These are phyloP conservation scores for Monilinia fructigena DNA, from an alignment of 2,329 filamentous ascomycete genomes.

Conservation along the genomic window DNA sequence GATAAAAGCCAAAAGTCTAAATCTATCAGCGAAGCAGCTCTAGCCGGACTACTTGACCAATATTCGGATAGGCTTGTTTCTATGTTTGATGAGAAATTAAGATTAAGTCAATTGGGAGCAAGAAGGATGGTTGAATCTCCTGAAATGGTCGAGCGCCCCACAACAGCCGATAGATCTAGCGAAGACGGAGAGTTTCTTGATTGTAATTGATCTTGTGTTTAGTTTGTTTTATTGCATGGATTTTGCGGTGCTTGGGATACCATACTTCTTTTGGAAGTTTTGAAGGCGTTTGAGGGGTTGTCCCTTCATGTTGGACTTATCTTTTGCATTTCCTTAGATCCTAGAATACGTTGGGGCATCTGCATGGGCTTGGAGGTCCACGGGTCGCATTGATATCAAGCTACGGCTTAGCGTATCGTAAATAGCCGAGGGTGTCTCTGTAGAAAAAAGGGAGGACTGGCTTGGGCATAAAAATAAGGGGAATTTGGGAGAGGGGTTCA, in stretches of 20 bases:
- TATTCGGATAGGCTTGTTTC: constrained; percentile 71
- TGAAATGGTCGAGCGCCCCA: constrained; percentile 29
- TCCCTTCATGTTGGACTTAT: not conserved
- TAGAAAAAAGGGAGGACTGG: not conserved
- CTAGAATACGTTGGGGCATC: not conserved
- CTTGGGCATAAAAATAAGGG: not conserved
- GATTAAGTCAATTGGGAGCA: constrained; percentile 42
- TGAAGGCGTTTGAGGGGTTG: not conserved
- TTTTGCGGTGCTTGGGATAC: constrained; percentile 12
- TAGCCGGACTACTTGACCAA: constrained; percentile 68
- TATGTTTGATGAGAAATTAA: constrained; percentile 70
- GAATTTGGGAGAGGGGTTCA: not conserved
- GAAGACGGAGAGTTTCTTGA: constrained; percentile 20
- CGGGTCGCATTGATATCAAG: not conserved
- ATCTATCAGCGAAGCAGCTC: constrained; percentile 55
- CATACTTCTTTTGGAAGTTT: constrained; percentile 2
- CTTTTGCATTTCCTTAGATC: not conserved
- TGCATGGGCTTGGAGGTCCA: not conserved
- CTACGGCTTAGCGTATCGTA: not conserved
- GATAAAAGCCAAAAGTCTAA: constrained; percentile 42
- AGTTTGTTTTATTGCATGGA: not conserved
- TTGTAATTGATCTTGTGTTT: constrained; percentile 9
- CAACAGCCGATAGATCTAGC: constrained; percentile 29
- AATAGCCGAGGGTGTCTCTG: not conserved
- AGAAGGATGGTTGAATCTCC: constrained; percentile 24